Evolutionary conservation across 2,329 filamentous ascomycete genomes (phyloP).

Genomic region (Daldinia eschscholtzii): DNA sequence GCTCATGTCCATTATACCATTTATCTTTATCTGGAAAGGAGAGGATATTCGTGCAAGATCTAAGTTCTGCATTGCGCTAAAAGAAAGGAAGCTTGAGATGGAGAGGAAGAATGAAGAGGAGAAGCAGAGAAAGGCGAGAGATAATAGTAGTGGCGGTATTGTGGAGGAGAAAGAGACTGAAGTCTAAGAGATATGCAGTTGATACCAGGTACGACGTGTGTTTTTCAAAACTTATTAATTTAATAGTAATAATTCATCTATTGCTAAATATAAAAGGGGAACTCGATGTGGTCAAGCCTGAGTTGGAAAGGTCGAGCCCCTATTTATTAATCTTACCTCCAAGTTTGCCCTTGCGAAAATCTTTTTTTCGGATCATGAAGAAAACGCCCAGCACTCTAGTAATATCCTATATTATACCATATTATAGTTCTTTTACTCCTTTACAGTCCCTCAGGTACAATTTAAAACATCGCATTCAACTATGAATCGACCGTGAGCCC

Average conservation of each 20-base stretch:
- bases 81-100: constrained; percentile 63
- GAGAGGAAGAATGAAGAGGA: constrained; percentile 56
- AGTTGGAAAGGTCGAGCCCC: neutral
- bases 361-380: neutral
- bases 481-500: constrained; percentile 45
- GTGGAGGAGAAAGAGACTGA: constrained; percentile 35
- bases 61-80: constrained; percentile 72
- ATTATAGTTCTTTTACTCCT: neutral
- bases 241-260: neutral
- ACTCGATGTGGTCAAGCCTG: neutral
- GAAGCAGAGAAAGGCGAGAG: constrained; percentile 34
- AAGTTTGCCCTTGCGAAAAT: neutral
- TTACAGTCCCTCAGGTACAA: neutral
- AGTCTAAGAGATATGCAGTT: constrained; percentile 9
- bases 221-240: neutral
- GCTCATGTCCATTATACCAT: constrained; percentile 64
- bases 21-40: constrained; percentile 67
- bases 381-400: neutral
- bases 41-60: constrained; percentile 67
- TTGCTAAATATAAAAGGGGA: neutral
- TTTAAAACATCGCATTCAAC: neutral
- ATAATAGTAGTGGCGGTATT: neutral
- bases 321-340: neutral
- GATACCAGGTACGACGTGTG: neutral
- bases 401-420: neutral